Evolutionary conservation across 2,329 filamentous ascomycete species (phyloP).

Genomic region (Colletotrichum spaethianum): DNA sequence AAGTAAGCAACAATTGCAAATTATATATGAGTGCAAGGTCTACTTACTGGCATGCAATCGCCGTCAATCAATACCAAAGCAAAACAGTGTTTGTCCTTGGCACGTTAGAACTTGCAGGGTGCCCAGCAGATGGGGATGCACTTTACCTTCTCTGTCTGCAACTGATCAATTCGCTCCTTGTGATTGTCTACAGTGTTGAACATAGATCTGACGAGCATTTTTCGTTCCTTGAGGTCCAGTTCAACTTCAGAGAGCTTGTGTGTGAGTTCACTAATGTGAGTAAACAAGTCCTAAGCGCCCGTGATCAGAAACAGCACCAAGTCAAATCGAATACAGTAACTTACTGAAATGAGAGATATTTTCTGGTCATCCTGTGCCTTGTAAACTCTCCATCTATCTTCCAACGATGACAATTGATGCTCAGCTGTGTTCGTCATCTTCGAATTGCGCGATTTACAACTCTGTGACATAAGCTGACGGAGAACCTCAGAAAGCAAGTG

Average conservation of each 20-base stretch:
- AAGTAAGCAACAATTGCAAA: background rate
- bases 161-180: background rate
- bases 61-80: constrained; percentile 55
- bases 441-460: no score
- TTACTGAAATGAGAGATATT: background rate
- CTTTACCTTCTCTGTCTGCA: constrained; percentile 7
- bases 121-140: background rate
- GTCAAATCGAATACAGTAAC: background rate
- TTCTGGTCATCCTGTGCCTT: constrained; percentile 24
- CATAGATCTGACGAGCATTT: constrained; percentile 8
- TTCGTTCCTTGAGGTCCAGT: constrained; percentile 6
- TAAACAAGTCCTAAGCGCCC: constrained; percentile 16
- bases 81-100: constrained; percentile 46
- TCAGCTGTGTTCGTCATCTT: background rate
- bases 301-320: background rate
- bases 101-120: background rate
- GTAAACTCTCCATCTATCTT: background rate
- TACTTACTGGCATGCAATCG: constrained; percentile 54
- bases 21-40: fast-evolving
- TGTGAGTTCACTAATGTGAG: background rate
- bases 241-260: background rate
- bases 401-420: background rate
- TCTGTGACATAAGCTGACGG: no score
- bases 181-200: background rate
- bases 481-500: no score